Evolutionary conservation across 257 asterid species (phyloP), one percentile per base, ranked within the genome.

Genomic region (Ehretia macrophylla): DNA sequence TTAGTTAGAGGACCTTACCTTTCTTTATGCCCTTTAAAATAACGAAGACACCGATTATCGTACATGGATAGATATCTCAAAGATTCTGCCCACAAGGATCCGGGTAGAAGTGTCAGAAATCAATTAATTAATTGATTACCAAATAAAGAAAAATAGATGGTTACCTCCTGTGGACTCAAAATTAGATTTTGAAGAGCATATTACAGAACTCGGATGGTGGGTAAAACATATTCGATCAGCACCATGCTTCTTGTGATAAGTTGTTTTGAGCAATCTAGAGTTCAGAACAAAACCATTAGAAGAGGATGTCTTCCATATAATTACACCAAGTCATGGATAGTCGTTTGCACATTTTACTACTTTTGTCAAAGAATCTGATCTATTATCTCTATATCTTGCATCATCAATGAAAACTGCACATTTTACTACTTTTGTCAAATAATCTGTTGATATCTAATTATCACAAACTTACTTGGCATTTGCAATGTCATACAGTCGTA

Each of bases 1-100:
- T 10, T 3, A 10, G 8, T 14, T 42, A 14, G 16, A 42, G 47
- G 40, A 55, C 32, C 59, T 62, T 68, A 92, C 97, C 97, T 83
- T 72, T 88, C 95, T 66, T 72, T 84, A 69, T 92, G 97, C 59
- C 99, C 99, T 81, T 88, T 86, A 61, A 88, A 92, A 78, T 84
- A 88, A 58, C 99, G 96, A 67, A 92, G 96, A 72, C 95, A 84
- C 60, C 99, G 85, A 77, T 92, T 92, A 62, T 92, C 99, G 50
- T 88, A 92, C 87, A 86, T 74, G 57, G 99, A 92, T 46, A 92
- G 80, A 72, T 92, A 88, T 58, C 95, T 75, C 82, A 86, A 76
- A 44, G 79, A 76, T 64, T 86, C 99, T 92, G 88, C 37, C 44
- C 72, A 73, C 56, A 78, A 45, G 59, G 17, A 23, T 14, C 50